These are phyloP conservation scores for Suillus subalutaceus DNA, from an alignment of 768 basidiomycete species.

Conservation along the genomic window DNA sequence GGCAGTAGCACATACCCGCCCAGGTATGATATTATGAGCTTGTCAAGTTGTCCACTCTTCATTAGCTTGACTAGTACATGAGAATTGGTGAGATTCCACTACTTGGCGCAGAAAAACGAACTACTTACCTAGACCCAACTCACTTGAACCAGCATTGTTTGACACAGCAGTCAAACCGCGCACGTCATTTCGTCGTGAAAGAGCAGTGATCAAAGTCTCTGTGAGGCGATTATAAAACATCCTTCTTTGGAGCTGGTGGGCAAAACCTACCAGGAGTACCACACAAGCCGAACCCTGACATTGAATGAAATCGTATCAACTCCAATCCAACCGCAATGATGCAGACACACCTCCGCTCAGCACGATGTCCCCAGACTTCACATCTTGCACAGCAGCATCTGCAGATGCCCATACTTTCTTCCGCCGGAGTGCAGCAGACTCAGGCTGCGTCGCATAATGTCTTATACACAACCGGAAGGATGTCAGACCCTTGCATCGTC, in stretches of 20 bases:
- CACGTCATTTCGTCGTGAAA: conserved; percentile 69
- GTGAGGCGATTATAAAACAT: background rate
- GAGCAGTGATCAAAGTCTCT: conserved; percentile 79
- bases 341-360: conserved; percentile 68
- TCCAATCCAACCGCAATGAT: background rate
- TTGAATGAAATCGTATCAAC: background rate
- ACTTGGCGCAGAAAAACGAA: conserved; percentile 7
- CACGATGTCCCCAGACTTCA: conserved; percentile 73
- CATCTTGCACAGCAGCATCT: conserved; percentile 77
- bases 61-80: conserved; percentile 59
- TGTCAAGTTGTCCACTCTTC: conserved; percentile 70
- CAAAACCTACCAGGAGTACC: conserved; percentile 69
- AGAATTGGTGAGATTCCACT: background rate
- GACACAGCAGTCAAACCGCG: conserved; percentile 75
- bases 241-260: background rate
- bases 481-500: conserved; percentile 10
- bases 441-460: conserved; percentile 14
- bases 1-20: conserved; percentile 55
- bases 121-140: conserved; percentile 61
- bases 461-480: conserved; percentile 8
- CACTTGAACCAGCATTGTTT: conserved; percentile 75
- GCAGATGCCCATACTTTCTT: conserved; percentile 71
- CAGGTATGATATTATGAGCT: conserved; percentile 83
- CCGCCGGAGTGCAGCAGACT: conserved; percentile 30
- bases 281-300: conserved; percentile 77